These are phyloP conservation scores for Penicillium sp. DNA, from an alignment of 2,329 filamentous ascomycete genomes.

Conservation along the genomic window DNA sequence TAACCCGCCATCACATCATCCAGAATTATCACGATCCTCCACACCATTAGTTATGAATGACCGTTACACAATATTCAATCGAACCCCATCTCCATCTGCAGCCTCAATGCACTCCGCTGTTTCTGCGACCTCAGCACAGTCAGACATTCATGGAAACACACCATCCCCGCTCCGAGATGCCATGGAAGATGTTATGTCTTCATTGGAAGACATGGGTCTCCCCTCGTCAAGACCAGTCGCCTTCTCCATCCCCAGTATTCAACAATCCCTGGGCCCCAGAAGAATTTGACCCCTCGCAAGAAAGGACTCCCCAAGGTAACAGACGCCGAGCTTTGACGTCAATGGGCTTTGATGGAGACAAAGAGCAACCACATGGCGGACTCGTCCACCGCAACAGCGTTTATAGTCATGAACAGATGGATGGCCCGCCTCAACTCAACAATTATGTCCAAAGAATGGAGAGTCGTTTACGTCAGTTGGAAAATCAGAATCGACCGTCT, in stretches of 20 bases:
- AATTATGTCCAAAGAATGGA: conserved; percentile 95
- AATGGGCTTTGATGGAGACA: conserved; percentile 62
- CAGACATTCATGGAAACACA: conserved; percentile 67
- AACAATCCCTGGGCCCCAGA: conserved; percentile 83
- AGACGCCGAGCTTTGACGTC: conserved; percentile 67
- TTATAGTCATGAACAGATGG: conserved; percentile 39
- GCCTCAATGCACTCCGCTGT: conserved; percentile 19
- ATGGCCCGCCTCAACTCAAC: conserved; percentile 68
- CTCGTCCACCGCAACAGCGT: conserved; percentile 48
- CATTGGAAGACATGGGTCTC: conserved; percentile 79
- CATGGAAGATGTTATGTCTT: conserved; percentile 98
- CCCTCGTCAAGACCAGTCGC: conserved; percentile 50
- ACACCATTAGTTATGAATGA: conserved; percentile 42
- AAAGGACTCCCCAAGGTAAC: conserved; percentile 33
- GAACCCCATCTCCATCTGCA: conserved; percentile 50
- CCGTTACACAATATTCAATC: conserved; percentile 37
- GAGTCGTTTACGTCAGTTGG: conserved; percentile 69
- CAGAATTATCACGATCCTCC: conserved; percentile 28
- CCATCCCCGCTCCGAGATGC: conserved; percentile 89
- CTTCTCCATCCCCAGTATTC: conserved; percentile 52
- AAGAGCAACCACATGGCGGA: conserved; percentile 57
- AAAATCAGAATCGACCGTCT: conserved; percentile 49
- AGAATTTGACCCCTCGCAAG: conserved; percentile 63
- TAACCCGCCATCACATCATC: conserved; percentile 12
- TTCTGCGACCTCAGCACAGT: conserved; percentile 42